phyloP scores from a whole-genome alignment of 352 stramenopile genomes.

The Globisporangium ultimum region DNA sequence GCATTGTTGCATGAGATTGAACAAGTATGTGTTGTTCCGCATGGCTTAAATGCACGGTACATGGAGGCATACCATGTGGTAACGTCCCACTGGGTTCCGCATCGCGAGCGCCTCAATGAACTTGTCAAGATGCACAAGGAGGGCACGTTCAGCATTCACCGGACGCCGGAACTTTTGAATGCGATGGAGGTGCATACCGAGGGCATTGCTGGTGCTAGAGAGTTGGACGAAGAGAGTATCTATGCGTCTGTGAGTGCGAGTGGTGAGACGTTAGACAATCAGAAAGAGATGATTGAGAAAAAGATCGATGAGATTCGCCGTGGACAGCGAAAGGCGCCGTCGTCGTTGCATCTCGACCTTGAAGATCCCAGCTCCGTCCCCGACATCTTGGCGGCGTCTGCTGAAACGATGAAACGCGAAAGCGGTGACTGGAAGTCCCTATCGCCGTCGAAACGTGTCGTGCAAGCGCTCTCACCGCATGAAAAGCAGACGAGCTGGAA shows the following conservation, averaged over 20 bases:
- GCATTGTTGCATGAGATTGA: conserved; percentile 60
- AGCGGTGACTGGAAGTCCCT: conserved; percentile 45
- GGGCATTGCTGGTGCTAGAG: conserved; percentile 44
- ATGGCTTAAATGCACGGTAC: conserved; percentile 39
- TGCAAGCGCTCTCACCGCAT: conserved; percentile 43
- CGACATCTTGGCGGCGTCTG: not conserved
- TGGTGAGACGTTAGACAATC: conserved; percentile 19
- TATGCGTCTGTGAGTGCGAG: conserved; percentile 21
- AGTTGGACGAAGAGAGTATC: conserved; percentile 37
- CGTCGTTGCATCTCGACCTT: conserved; percentile 33
- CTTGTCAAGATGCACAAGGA: conserved; percentile 77
- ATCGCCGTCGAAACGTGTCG: conserved; percentile 42
- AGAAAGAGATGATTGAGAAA: conserved; percentile 36
- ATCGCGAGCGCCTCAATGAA: conserved; percentile 49
- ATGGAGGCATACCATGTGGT: conserved; percentile 63
- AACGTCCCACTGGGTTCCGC: conserved; percentile 53
- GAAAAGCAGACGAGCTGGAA: conserved; percentile 69
- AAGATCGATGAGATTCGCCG: conserved; percentile 66
- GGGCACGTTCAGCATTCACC: conserved; percentile 71
- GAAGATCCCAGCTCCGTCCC: conserved; percentile 23
- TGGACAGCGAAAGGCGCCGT: conserved; percentile 50
- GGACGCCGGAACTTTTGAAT: conserved; percentile 60
- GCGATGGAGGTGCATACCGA: conserved; percentile 72
- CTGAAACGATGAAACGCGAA: conserved; percentile 18
- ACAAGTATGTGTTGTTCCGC: conserved; percentile 55